Base-by-base conservation (phyloP, 495 filamentous ascomycete species). In the Glonium stellatum region DNA sequence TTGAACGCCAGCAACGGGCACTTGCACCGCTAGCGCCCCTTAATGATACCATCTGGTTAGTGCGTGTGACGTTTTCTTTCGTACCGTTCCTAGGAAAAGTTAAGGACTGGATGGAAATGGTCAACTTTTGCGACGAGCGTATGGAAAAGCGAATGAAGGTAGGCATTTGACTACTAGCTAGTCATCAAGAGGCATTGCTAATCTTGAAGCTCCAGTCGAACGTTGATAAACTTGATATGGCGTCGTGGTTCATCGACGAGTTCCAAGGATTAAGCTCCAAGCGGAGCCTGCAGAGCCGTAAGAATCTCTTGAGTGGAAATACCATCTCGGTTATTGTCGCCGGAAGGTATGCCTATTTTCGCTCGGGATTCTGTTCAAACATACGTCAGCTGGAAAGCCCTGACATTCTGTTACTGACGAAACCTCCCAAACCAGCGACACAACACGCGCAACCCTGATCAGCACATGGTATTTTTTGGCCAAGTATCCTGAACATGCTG, bases 131-230 rank as follows among this genome's bases (percentile, higher is more conserved):
- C 46, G 54, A 58, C 5, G 31, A 59, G 34, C 42, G 25, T 4
- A 63, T 63, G 55, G n/a, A n/a, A 27, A 22, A 23, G 25, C 56
- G 60, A 21, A 21, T 63, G 60, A 10, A 59, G 39, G 60, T 58
- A 46, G 19, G 35, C 25, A n/a, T 47, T 18, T n/a, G 27, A 31
- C 27, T 31, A 6, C 6, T 6, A 31, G 27, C 27, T 53, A 21
- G 15, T 18, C 9, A 15, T 15, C 18, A 5, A n/a, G 11, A 22
- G 31, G 12, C n/a, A 23, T n/a, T n/a, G 18, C 31, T 53, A 25
- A 27, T 53, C 22, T 12, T 53, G 22, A 10, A 31, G 50, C 8
- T 12, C 31, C 31, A 22, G 50, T 23, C 6, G n/a, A 53, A 21
- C 31, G 31, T 27, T 27, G 19, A n/a, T 27, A 27, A 27, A 31